These are phyloP conservation scores for Xerocomellus amylosporus DNA, from an alignment of 768 basidiomycete genomes.

Conservation along the genomic window DNA sequence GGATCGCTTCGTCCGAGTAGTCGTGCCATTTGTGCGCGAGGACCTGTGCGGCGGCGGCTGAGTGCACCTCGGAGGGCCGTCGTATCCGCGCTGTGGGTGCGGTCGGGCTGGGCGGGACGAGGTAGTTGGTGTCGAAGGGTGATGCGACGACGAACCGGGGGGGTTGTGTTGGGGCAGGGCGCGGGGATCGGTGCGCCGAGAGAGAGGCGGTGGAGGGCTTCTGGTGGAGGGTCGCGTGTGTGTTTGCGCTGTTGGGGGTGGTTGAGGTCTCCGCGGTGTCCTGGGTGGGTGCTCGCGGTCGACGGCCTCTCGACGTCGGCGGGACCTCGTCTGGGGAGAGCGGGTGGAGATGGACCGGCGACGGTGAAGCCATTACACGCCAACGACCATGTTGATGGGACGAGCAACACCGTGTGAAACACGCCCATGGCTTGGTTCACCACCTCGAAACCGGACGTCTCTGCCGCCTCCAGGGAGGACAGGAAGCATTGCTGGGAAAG, in stretches of 20 bases:
- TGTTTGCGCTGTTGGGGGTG: conserved; percentile 44
- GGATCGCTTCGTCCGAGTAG: conserved; percentile 72
- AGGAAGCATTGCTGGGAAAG: conserved; percentile 83
- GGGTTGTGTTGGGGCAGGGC: conserved; percentile 22
- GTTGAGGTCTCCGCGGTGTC: conserved; percentile 20
- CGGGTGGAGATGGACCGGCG: conserved; percentile 68
- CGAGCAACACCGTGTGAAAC: conserved; percentile 14
- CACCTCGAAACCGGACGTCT: conserved; percentile 36
- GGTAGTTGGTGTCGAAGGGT: conserved; percentile 29
- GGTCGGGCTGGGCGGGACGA: conserved; percentile 38
- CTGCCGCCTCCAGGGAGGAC: conserved; percentile 54
- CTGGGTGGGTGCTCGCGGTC: conserved; percentile 39
- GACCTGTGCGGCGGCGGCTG: conserved; percentile 43
- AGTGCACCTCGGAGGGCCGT: conserved; percentile 10
- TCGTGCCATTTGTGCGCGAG: conserved; percentile 75
- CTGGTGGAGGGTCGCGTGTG: conserved; percentile 15
- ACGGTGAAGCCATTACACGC: conserved; percentile 26
- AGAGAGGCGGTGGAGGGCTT: conserved; percentile 38
- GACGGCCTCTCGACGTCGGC: conserved; percentile 41
- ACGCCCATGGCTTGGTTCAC: conserved; percentile 35
- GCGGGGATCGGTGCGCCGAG: conserved; percentile 38
- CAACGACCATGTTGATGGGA: conserved; percentile 6
- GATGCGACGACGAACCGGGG: conserved; percentile 44
- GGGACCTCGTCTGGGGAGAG: conserved; percentile 56
- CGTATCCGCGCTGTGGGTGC: conserved; percentile 14